Evolutionary conservation across 495 filamentous ascomycete genomes (phyloP).

Genomic region (Platismatia glauca): DNA sequence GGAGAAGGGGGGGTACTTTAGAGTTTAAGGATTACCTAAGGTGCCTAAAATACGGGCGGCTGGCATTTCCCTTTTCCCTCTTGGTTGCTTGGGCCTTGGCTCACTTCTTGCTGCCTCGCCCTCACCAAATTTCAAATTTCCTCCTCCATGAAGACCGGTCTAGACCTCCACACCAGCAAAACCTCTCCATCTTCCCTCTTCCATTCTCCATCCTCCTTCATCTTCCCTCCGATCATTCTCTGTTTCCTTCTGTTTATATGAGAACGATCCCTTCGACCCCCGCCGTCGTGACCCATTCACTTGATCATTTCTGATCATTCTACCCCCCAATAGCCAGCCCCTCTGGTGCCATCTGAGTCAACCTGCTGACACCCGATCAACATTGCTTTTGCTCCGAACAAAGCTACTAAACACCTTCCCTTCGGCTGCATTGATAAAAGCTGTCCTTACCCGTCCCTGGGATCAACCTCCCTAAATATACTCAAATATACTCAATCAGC

Average conservation of each 20-base stretch:
- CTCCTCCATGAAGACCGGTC: neutral
- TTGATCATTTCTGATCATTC: neutral
- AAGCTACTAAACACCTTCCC: neutral
- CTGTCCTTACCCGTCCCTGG: neutral
- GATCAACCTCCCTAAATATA: neutral
- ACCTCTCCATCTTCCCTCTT: neutral
- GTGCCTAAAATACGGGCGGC: neutral
- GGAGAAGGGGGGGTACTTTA: too few species aligned
- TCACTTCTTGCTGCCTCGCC: too few species aligned
- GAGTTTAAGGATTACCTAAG: too few species aligned
- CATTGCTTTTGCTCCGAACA: neutral
- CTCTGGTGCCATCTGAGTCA: neutral
- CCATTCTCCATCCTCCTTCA: too few species aligned
- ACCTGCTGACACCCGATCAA: too few species aligned
- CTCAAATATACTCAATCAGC: neutral
- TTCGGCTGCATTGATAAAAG: neutral
- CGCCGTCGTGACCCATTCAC: neutral
- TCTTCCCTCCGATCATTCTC: too few species aligned
- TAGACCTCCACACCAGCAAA: neutral
- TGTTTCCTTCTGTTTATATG: neutral
- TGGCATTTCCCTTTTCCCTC: neutral
- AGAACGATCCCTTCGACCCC: too few species aligned
- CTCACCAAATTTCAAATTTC: too few species aligned
- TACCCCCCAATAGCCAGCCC: neutral
- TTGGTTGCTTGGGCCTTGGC: too few species aligned